Percentiles rank a stretch among this genome's conserved stretches.
Evolutionary conservation across 2,329 filamentous ascomycete species (phyloP).

Genomic region (Ophiosphaerella herpotricha): DNA sequence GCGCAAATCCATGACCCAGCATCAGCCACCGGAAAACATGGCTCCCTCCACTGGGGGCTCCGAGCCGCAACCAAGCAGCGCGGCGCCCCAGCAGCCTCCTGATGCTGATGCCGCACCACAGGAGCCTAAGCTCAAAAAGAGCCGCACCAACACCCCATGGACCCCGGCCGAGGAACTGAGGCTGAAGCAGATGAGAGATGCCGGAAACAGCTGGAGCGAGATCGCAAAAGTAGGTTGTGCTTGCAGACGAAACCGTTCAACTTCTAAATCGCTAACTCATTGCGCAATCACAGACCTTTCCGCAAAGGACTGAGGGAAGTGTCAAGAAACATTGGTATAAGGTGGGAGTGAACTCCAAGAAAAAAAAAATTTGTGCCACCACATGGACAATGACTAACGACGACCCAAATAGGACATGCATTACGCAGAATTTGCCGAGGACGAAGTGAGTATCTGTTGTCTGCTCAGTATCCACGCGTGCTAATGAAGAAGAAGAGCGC

Average conservation of each 20-base stretch:
- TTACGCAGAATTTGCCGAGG: constrained; percentile 96
- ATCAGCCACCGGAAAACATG: constrained; percentile 32
- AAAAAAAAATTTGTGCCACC: constrained; percentile 13
- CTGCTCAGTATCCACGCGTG: constrained; percentile 13
- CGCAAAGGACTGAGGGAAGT: constrained; percentile 89
- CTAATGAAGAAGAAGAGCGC: constrained; percentile 62
- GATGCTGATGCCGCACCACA: constrained; percentile 30
- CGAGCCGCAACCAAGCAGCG: constrained; percentile 20
- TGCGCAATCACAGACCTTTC: constrained; percentile 70
- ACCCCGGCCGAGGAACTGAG: constrained; percentile 91
- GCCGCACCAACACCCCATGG: constrained; percentile 98
- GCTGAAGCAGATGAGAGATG: constrained; percentile 91
- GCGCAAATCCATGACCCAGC: constrained; percentile 40
- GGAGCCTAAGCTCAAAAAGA: constrained; percentile 73
- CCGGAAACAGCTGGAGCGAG: constrained; percentile 93
- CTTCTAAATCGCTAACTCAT: constrained; percentile 22
- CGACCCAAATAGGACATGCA: constrained; percentile 82
- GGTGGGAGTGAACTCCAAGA: constrained; percentile 54
- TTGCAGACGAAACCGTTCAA: not conserved
- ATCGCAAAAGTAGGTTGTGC: constrained; percentile 81
- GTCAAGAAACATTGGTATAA: constrained; percentile 99
- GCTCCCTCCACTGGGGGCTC: constrained; percentile 18
- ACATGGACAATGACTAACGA: constrained; percentile 26
- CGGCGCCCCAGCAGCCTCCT: constrained; percentile 26
- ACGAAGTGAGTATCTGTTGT: constrained; percentile 68